These are phyloP conservation scores for Eimeria praecox DNA, from an alignment of 169 alveolate species.

Conservation along the genomic window DNA sequence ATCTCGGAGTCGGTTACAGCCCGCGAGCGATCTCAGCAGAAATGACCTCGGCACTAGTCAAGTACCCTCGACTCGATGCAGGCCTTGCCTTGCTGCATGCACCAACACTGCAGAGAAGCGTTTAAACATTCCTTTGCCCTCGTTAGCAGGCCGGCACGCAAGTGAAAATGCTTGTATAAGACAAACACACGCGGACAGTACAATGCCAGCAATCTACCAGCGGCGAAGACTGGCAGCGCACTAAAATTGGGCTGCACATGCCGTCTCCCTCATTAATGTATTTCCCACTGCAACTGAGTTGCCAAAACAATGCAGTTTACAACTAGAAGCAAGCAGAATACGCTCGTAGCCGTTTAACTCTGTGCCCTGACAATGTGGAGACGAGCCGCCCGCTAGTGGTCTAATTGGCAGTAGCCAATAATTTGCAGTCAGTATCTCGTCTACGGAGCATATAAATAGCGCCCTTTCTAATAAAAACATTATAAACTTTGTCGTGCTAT, in stretches of 20 bases:
- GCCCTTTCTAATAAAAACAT: neutral
- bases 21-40: too few relatives aligned
- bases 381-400: neutral
- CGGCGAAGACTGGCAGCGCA: neutral
- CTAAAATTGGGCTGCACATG: neutral
- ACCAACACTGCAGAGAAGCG: too few relatives aligned
- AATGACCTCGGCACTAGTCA: too few relatives aligned
- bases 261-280: neutral
- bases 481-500: neutral
- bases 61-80: too few relatives aligned
- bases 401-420: neutral
- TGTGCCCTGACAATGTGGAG: neutral
- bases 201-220: too few relatives aligned
- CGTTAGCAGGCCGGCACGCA: too few relatives aligned
- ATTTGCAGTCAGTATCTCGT: neutral
- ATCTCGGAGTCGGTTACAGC: too few relatives aligned
- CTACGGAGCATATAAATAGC: neutral
- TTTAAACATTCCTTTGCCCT: too few relatives aligned
- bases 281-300: neutral
- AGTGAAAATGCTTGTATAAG: too few relatives aligned
- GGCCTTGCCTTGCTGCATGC: too few relatives aligned
- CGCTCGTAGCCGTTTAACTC: neutral
- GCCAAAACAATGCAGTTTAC: neutral
- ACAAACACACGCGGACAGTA: too few relatives aligned
- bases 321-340: neutral